Evolutionary conservation across 495 filamentous ascomycete species (phyloP), one percentile per base, ranked within the genome.

Genomic region (Aspergillus funiculosus): DNA sequence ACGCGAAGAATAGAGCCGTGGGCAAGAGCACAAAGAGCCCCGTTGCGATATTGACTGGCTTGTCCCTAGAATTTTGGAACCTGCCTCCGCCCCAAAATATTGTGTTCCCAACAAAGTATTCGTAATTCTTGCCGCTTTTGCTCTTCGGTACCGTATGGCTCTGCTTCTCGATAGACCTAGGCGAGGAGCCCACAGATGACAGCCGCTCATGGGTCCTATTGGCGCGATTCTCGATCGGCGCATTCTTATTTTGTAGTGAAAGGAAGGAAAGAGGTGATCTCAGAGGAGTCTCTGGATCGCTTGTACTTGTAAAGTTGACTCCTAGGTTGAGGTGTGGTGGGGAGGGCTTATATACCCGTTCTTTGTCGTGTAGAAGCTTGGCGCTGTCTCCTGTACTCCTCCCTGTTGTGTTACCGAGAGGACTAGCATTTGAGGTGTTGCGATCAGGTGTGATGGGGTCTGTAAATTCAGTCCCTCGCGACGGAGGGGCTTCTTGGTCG

Each of bases 81-180:
- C 92, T 75, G 22, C 92, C 92, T 15, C 87, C 82, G 41, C 83
- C 77, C 64, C 80, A 94, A 64, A 97, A 98, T 26, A 86, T 70
- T 1, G 87, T 95, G 51, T 95, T 96, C 28, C 94, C 92, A 27
- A 81, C 74, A 56, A 95, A 95, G 65, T 95, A 94, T 62, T 97
- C 78, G 62, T 86, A 86, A 56, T 95, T 95, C 48, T 74, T 79
- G 32, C 83, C 86, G 27, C 77, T 54, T 19, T 30, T 41, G 26
- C 56, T 42, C 11, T 60, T 61, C 18, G 64, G 61, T 25, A 59
- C 44, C 6, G 32, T 48, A 10, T 47, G 54, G 24, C 40, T 38
- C 17, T 50, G 48, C 31, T 59, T 59, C 31, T 69, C 64, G 40
- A 68, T 65, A 22, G 70, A 68, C 10, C 46, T 53, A 11, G 86